Conservation (phyloP, 2,329 filamentous ascomycete genomes). For the Pseudogymnoascus verrucosus region DNA sequence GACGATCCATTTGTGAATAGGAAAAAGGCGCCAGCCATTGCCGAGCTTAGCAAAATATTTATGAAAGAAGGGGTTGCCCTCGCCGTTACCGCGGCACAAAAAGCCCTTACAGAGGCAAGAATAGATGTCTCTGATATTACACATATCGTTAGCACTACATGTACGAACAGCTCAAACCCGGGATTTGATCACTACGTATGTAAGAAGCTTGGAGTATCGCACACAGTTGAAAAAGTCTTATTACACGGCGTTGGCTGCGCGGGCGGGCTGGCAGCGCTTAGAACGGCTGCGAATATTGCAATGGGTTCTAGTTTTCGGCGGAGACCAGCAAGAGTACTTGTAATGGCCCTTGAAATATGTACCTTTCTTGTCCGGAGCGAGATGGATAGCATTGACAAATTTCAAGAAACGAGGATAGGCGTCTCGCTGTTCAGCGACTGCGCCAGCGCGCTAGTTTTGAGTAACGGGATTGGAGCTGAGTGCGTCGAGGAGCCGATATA, state of each 20-base stretch:
- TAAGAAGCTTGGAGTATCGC: constrained; percentile 48
- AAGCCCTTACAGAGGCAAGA: constrained; percentile 48
- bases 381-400: constrained; percentile 51
- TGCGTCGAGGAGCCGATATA: constrained; percentile 36
- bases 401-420: constrained; percentile 56
- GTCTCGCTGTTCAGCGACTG: constrained; percentile 62
- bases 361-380: constrained; percentile 57
- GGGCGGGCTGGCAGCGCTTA: constrained; percentile 52
- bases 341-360: constrained; percentile 56
- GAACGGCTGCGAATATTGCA: constrained; percentile 59
- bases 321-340: constrained; percentile 54
- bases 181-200: constrained; percentile 60
- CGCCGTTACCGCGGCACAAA: constrained; percentile 45
- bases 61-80: constrained; percentile 50
- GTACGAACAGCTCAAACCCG: constrained; percentile 61
- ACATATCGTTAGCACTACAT: constrained; percentile 60
- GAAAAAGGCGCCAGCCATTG: constrained; percentile 43
- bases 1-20: constrained; percentile 56
- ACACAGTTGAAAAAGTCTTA: constrained; percentile 54
- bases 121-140: constrained; percentile 48
- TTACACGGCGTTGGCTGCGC: constrained; percentile 60
- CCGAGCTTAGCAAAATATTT: constrained; percentile 47
- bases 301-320: constrained; percentile 52
- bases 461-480: constrained; percentile 49
- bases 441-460: constrained; percentile 56